Conservation (phyloP, 106 monocot species). For the Narthecium ossifragum region DNA sequence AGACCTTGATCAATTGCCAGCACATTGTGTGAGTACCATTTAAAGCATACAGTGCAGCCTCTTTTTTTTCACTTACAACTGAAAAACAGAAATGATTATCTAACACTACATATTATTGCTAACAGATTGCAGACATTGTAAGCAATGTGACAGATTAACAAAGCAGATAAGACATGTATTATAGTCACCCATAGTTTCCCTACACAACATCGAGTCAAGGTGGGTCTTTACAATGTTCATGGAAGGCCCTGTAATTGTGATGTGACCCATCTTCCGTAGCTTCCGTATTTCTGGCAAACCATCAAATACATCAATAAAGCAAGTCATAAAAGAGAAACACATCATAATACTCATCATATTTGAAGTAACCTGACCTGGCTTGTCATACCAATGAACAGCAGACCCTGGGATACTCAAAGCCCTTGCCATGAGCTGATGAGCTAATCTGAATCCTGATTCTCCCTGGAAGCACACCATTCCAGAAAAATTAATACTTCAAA, state of each 20-base stretch:
- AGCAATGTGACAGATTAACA: too few species aligned
- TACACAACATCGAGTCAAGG: conserved; percentile 48
- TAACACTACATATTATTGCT: too few species aligned
- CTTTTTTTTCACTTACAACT: too few species aligned
- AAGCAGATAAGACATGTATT: conserved; percentile 24
- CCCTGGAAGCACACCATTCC: conserved; percentile 34
- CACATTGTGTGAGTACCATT: too few species aligned
- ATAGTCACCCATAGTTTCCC: conserved; percentile 17
- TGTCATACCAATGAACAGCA: conserved; percentile 94
- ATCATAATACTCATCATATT: neutral
- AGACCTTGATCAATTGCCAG: too few species aligned
- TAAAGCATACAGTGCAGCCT: too few species aligned
- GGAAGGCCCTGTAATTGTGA: conserved; percentile 87
- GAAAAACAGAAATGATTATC: too few species aligned
- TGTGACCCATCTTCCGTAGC: conserved; percentile 88
- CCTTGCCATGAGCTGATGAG: conserved; percentile 65
- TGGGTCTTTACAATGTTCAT: conserved; percentile 45
- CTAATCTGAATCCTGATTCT: conserved; percentile 77
- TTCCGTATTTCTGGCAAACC: conserved; percentile 70
- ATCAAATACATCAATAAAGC: conserved; percentile 7
- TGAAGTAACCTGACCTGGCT: conserved; percentile 56
- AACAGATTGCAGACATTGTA: too few species aligned
- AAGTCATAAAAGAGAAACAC: neutral
- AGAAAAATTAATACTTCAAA: neutral
- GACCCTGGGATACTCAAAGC: conserved; percentile 80